These are phyloP conservation scores for Ophiostoma ulmi DNA, from an alignment of 2,329 filamentous ascomycete species.

Conservation along the genomic window DNA sequence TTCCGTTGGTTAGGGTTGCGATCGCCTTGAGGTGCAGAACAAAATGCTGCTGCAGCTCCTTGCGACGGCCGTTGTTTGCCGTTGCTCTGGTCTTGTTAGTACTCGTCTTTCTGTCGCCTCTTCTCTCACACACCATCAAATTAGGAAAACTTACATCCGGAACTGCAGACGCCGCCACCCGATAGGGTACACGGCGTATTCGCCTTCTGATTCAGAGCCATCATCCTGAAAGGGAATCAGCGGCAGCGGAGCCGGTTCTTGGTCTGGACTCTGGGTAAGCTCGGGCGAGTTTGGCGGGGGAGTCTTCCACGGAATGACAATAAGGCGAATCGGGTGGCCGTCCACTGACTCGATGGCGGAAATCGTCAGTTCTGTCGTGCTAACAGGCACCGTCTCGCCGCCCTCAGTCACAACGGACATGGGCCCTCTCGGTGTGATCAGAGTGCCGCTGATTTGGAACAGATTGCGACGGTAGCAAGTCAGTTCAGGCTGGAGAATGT, in stretches of 20 bases:
- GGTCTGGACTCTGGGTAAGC: conserved; percentile 61
- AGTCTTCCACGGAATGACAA: conserved; percentile 97
- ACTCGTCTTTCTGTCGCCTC: not conserved
- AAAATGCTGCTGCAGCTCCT: conserved; percentile 95
- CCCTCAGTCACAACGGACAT: conserved; percentile 78
- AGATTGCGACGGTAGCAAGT: conserved; percentile 95
- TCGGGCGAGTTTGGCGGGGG: conserved; percentile 74
- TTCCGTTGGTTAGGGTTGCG: conserved; percentile 76
- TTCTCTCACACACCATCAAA: not conserved
- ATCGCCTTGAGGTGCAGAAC: conserved; percentile 81
- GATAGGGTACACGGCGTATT: conserved; percentile 85
- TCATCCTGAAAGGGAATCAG: conserved; percentile 63
- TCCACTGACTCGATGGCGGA: conserved; percentile 94
- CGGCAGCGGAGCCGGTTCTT: conserved; percentile 79
- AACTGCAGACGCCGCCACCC: conserved; percentile 94
- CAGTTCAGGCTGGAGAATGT: conserved; percentile 66
- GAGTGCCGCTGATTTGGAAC: conserved; percentile 89
- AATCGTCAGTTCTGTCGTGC: conserved; percentile 77
- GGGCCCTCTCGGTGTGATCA: conserved; percentile 72
- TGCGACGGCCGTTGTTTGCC: conserved; percentile 89
- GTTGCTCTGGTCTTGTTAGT: conserved; percentile 58
- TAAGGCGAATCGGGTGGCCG: conserved; percentile 84
- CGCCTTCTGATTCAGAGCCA: conserved; percentile 57
- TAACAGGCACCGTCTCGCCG: conserved; percentile 76
- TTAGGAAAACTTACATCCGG: conserved; percentile 57